phyloP scores from a whole-genome alignment of 73 alveolate genomes.

The Tetrahymena borealis region DNA sequence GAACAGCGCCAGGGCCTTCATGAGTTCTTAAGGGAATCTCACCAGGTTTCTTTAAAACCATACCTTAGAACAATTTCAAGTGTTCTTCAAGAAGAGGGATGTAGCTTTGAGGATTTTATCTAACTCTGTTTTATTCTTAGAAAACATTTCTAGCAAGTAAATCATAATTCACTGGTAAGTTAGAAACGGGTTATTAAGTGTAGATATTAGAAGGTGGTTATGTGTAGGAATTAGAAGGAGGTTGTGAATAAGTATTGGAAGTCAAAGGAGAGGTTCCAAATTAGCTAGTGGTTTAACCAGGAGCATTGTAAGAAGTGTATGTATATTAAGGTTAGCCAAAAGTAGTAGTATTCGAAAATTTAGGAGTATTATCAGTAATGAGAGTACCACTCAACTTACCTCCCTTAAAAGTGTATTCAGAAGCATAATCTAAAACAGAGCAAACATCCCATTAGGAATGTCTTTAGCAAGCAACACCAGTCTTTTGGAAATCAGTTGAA shows the following conservation, averaged over 20 bases:
- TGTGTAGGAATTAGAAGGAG: not conserved
- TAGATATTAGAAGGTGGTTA: not conserved
- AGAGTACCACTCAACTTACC: not conserved
- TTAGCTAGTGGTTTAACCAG: not conserved
- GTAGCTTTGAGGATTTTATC: not conserved
- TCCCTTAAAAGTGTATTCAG: not conserved
- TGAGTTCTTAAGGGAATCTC: conserved; percentile 28
- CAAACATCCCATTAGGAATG: conserved; percentile 8
- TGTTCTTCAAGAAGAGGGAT: conserved; percentile 7
- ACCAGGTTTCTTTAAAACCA: conserved; percentile 32
- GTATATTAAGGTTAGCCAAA: not conserved
- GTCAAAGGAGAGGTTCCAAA: not conserved
- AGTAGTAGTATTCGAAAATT: not conserved
- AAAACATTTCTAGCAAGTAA: conserved; percentile 17
- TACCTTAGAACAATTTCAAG: conserved; percentile 16
- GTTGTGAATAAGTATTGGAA: not conserved
- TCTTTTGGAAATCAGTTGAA: conserved; percentile 37
- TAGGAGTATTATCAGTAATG: not conserved
- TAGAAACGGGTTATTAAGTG: not conserved
- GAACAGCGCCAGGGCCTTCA: conserved; percentile 31
- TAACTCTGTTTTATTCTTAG: conserved; percentile 14
- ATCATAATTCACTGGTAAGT: not conserved
- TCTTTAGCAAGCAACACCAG: conserved; percentile 17
- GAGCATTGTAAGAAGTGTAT: no score
- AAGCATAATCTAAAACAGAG: conserved; percentile 34